Base-by-base conservation (phyloP, 305 asterid species). In the Galium porrigens region DNA sequence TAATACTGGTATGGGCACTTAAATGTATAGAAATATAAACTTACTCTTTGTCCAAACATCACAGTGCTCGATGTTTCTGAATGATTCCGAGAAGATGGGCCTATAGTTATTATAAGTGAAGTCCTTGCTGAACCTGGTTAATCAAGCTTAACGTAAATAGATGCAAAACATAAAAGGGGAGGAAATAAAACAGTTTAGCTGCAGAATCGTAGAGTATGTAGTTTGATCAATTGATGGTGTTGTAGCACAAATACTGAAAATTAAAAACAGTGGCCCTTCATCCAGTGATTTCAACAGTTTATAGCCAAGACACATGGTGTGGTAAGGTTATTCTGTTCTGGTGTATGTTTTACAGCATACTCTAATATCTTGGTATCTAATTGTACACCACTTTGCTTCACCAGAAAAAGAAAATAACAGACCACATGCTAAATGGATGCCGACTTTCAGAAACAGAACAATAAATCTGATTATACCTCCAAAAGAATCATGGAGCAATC, bases 31-130 rank as follows among this genome's bases (percentile, higher is more conserved):
- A 66, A 55, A 60, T 56, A 41, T 27, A 6, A 66, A 79, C 96
- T 72, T 71, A 90, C 97, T 87, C 97, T 83, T 70, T 90, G 97
- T 68, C 97, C 97, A 76, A 90, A 90, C 90, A 88, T 80, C 67
- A 90, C 69, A 53, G 97, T 90, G 86, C 96, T 86, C 72, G 94
- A 77, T 70, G 96, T 88, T 85, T 90, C 97, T 62, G 91, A 84
- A 79, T 88, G 89, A 79, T 90, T 89, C 62, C 81, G 84, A 68
- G 87, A 81, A 77, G 96, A 90, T 57, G 97, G 95, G 30, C 97
- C 96, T 29, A 90, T 72, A 11, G 89, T 85, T 76, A 86, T 71
- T 68, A 90, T 80, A 72, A 90, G 91, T 51, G 97, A 90, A 72
- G 97, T 90, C 83, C 94, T 84, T 65, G 97, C 96, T 69, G 97